Percentiles rank a stretch among this genome's conserved stretches.
Conservation (phyloP, 495 filamentous ascomycete species). For the Hypoxylon subgilvum region DNA sequence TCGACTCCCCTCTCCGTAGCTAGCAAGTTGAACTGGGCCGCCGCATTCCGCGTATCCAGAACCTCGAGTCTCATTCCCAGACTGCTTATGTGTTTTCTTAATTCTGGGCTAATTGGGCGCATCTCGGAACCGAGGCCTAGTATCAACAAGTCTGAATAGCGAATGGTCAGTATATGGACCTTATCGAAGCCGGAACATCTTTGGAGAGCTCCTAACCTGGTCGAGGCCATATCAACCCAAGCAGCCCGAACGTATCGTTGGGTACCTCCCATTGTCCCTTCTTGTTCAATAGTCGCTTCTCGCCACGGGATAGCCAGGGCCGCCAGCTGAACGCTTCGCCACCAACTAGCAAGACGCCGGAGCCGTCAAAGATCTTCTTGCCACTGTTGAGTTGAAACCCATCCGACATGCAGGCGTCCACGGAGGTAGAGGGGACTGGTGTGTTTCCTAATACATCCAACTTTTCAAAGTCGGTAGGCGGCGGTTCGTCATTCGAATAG, state of each 20-base stretch:
- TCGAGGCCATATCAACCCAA: constrained; percentile 85
- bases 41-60: constrained; percentile 91
- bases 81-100: constrained; percentile 70
- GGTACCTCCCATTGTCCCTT: constrained; percentile 83
- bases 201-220: constrained; percentile 68
- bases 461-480: constrained; percentile 71
- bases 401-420: constrained; percentile 78
- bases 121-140: constrained; percentile 80
- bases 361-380: constrained; percentile 65
- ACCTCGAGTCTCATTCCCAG: constrained; percentile 88
- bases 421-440: constrained; percentile 74
- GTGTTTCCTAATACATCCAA: constrained; percentile 82
- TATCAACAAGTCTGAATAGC: constrained; percentile 77
- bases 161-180: constrained; percentile 1
- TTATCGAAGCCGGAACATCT: background rate
- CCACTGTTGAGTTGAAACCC: constrained; percentile 86
- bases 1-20: constrained; percentile 81
- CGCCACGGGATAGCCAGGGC: constrained; percentile 66
- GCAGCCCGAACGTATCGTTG: constrained; percentile 72
- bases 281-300: constrained; percentile 65
- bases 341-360: constrained; percentile 74
- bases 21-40: constrained; percentile 85
- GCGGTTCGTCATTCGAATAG: constrained; percentile 32
- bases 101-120: constrained; percentile 75
- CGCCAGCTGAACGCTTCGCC: constrained; percentile 89